Evolutionary conservation across 2,329 filamentous ascomycete genomes (phyloP), one percentile per base, ranked within the genome.

Genomic region (Penicillium rolfsii): DNA sequence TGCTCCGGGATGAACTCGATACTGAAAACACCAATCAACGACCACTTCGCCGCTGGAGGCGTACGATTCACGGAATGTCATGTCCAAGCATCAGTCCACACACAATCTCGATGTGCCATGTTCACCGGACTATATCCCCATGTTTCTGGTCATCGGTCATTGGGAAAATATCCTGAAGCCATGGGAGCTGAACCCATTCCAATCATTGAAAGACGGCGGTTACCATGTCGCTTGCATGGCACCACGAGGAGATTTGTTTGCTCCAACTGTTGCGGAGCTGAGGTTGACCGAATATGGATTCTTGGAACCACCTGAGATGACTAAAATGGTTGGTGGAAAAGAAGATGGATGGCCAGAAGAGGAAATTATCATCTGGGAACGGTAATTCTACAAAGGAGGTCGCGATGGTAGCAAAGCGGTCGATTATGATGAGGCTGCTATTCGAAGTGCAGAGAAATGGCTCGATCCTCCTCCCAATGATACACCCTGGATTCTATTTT

Each of bases 101-200:
- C 55, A 11, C 55, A 57, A 30, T 57, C 55, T 9, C 72, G 80
- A 58, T 81, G 79, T 64, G 77, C 73, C 62, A 81, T 82, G 74
- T 82, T 82, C 58, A 83, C 79, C 0, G 80, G 80, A 12, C 74
- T 72, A 8, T 82, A 82, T 52, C 79, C 79, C 0, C 80, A 82
- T 55, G 79, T 82, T 14, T 75, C 69, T 24, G 80, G 81, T 0
- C 80, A 83, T 64, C 76, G 81, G 28, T 79, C 72, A 26, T 75
- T 82, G 73, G 73, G n/a, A 82, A 19, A 81, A 81, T 40, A 72
- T 83, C 8, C 77, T 83, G 63, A 82, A 82, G 62, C 80, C 80
- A 0, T 80, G 79, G 79, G 80, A 83, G 62, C 79, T 78, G 1
- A 83, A 83, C 52, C 54, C 83, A 1, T 81, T 83, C 60, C 75